phyloP scores from a whole-genome alignment of 257 asterid species.

The Ilex asprella region DNA sequence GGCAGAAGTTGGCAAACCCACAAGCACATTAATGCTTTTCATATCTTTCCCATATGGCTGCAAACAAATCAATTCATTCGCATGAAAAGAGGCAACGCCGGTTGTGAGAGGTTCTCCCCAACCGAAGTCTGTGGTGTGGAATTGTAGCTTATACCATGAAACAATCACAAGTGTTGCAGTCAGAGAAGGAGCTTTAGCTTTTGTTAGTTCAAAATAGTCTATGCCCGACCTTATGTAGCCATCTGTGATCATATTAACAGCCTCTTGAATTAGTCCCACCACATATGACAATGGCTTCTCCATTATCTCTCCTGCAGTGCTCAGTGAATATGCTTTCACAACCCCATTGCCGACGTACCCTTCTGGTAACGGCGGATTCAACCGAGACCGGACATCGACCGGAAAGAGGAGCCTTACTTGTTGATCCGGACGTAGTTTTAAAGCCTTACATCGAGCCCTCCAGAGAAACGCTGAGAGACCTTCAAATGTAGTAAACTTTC shows the following conservation, averaged over 20 bases:
- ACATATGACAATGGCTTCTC: constrained; percentile 47
- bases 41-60: constrained; percentile 75
- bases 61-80: constrained; percentile 74
- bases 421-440: constrained; percentile 60
- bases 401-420: constrained; percentile 78
- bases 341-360: constrained; percentile 82
- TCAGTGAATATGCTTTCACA: constrained; percentile 59
- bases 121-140: constrained; percentile 80
- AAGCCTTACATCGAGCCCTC: constrained; percentile 63
- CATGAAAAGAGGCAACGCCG: constrained; percentile 75
- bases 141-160: constrained; percentile 74
- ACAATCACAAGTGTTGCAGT: constrained; percentile 71
- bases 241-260: constrained; percentile 61
- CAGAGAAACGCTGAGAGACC: constrained; percentile 79
- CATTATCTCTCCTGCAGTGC: constrained; percentile 50
- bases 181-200: constrained; percentile 61
- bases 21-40: constrained; percentile 69
- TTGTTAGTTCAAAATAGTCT: constrained; percentile 71
- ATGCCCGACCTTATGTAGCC: constrained; percentile 75
- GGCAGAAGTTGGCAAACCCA: constrained; percentile 84
- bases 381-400: constrained; percentile 71
- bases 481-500: constrained; percentile 75
- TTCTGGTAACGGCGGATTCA: constrained; percentile 62
- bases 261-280: constrained; percentile 57
- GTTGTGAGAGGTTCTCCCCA: constrained; percentile 79